Conservation (phyloP, 805 yeast genomes). For the Zygoascus bituminiphila region DNA sequence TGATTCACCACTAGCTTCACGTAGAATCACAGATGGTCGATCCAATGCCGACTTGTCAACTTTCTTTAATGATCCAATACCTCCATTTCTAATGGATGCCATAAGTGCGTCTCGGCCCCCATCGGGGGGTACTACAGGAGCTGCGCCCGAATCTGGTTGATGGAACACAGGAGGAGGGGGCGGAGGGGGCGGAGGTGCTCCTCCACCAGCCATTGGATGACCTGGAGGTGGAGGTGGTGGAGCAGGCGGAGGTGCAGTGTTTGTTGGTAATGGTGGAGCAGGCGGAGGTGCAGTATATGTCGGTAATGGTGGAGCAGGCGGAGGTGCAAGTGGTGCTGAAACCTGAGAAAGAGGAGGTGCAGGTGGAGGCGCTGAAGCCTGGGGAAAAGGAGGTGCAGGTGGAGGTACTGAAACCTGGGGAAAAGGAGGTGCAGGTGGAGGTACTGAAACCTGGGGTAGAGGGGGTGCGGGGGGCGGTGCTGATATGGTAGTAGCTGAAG, state of each 20-base stretch:
- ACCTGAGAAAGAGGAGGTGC: slow-evolving; percentile 21
- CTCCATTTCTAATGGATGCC: slow-evolving; percentile 78
- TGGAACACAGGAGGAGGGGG: slow-evolving; percentile 28
- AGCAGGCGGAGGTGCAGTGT: slow-evolving; percentile 21
- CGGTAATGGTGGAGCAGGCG: slow-evolving; percentile 23
- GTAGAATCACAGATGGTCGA: slow-evolving; percentile 62
- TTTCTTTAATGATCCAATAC: slow-evolving; percentile 56
- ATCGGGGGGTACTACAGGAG: slow-evolving; percentile 24
- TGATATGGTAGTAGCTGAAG: slow-evolving; percentile 15
- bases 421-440: slow-evolving; percentile 20
- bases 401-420: slow-evolving; percentile 6
- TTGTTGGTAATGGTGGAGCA: slow-evolving; percentile 26
- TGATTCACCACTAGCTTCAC: slow-evolving; percentile 61
- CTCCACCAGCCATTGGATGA: slow-evolving; percentile 23
- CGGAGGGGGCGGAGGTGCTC: slow-evolving; percentile 24
- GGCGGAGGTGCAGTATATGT: slow-evolving; percentile 27
- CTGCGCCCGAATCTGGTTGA: slow-evolving; percentile 34
- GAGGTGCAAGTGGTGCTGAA: slow-evolving; percentile 21
- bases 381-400: slow-evolving; percentile 20
- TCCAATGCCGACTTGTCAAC: slow-evolving; percentile 81
- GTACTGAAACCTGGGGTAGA: slow-evolving; percentile 23
- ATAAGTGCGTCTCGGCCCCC: slow-evolving; percentile 70
- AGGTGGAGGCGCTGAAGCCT: slow-evolving; percentile 19
- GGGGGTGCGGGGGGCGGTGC: slow-evolving; percentile 14
- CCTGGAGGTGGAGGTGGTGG: slow-evolving; percentile 32